These are phyloP conservation scores for Trapa incisa DNA, from an alignment of 345 rosid species.

Conservation along the genomic window DNA sequence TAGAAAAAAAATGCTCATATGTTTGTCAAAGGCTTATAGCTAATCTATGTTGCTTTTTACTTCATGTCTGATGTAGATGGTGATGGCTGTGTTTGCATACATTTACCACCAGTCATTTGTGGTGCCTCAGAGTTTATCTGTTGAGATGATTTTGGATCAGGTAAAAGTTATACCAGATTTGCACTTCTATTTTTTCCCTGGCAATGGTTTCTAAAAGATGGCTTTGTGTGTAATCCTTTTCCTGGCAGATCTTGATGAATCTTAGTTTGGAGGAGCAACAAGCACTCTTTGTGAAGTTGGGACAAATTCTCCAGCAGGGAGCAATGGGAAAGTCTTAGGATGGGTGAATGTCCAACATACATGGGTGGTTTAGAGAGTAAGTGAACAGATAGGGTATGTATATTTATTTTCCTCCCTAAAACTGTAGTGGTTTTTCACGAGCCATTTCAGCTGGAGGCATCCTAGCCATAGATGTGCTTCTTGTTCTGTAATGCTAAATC, in stretches of 20 bases:
- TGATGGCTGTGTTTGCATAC: conserved; percentile 95
- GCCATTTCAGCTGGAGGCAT: neutral
- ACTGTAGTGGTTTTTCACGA: neutral
- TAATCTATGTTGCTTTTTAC: neutral
- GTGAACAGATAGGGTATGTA: neutral
- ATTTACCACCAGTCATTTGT: conserved; percentile 87
- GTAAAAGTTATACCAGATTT: conserved; percentile 17
- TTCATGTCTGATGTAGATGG: conserved; percentile 48
- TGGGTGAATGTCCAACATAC: neutral
- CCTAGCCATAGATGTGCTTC: neutral
- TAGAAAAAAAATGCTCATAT: neutral
- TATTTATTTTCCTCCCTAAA: neutral
- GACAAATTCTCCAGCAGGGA: conserved; percentile 49
- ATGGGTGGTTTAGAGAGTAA: neutral
- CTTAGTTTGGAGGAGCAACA: conserved; percentile 78
- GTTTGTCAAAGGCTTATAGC: neutral
- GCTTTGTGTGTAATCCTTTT: neutral
- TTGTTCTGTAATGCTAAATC: neutral
- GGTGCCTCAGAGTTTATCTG: conserved; percentile 40
- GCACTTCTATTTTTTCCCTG: neutral
- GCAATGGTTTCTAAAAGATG: neutral
- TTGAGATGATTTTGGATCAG: conserved; percentile 73
- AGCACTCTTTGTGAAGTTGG: conserved; percentile 45
- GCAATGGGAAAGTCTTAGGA: conserved; percentile 16
- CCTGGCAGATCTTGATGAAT: conserved; percentile 45